Evolutionary conservation across 345 rosid genomes (phyloP).

Genomic region (Heritiera fomes): DNA sequence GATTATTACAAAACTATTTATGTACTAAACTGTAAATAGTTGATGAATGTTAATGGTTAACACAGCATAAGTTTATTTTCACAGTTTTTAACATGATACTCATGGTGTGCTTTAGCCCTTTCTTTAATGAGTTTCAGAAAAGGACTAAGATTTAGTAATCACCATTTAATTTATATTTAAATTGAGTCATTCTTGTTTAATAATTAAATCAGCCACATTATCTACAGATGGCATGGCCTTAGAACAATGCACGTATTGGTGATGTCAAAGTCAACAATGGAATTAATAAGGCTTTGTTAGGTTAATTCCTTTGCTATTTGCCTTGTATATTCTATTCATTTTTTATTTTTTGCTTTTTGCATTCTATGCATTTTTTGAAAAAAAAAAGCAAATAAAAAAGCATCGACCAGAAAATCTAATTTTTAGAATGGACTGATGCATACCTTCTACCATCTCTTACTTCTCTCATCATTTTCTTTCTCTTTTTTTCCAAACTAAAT

Average conservation of each 20-base stretch:
- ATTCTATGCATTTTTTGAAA: too few species aligned
- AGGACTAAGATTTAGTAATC: not conserved
- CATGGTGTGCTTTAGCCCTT: not conserved
- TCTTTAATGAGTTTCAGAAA: not conserved
- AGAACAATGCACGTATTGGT: not conserved
- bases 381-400: not conserved
- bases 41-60: not conserved
- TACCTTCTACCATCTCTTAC: not conserved
- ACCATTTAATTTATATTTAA: not conserved
- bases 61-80: not conserved
- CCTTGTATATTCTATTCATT: not conserved
- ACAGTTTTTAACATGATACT: not conserved
- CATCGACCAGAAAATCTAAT: not conserved
- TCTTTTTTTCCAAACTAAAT: not conserved
- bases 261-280: not conserved
- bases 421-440: not conserved
- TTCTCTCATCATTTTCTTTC: not conserved
- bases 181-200: not conserved
- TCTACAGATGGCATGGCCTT: not conserved
- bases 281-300: not conserved
- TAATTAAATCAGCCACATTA: slow-evolving; percentile 11
- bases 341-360: not conserved
- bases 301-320: not conserved
- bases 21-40: not conserved
- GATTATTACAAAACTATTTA: not conserved